Percentiles rank a stretch among this genome's conserved stretches.
These are phyloP conservation scores for Russula olivacea DNA, from an alignment of 768 basidiomycete genomes.

Conservation along the genomic window DNA sequence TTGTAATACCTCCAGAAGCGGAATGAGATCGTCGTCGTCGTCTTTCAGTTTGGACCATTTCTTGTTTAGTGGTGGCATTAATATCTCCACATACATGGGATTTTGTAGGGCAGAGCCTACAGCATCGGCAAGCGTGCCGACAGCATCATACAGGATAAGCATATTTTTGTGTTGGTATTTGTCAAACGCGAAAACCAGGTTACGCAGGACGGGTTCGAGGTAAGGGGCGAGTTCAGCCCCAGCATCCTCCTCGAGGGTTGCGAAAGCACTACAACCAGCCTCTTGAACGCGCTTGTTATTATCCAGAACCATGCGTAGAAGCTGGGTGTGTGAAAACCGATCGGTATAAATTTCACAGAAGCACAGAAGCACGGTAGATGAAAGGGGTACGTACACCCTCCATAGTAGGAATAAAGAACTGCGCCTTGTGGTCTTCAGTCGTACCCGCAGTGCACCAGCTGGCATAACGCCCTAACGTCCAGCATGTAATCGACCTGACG, in stretches of 20 bases:
- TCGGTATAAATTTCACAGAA: constrained; percentile 19
- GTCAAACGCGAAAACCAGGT: constrained; percentile 91
- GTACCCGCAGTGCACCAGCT: constrained; percentile 90
- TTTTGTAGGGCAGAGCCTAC: constrained; percentile 86
- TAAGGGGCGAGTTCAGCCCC: constrained; percentile 85
- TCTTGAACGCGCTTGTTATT: constrained; percentile 99
- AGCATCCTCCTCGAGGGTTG: constrained; percentile 97
- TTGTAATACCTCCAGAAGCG: constrained; percentile 78
- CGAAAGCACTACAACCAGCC: constrained; percentile 97
- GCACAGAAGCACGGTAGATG: constrained; percentile 28
- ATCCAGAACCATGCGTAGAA: constrained; percentile 95
- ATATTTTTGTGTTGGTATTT: constrained; percentile 99
- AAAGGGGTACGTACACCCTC: constrained; percentile 64
- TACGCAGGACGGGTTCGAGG: constrained; percentile 90
- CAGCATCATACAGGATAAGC: constrained; percentile 97
- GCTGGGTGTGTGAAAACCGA: constrained; percentile 41
- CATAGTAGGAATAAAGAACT: constrained; percentile 95
- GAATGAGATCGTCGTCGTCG: constrained; percentile 88
- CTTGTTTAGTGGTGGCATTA: constrained; percentile 91
- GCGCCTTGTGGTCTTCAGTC: constrained; percentile 81
- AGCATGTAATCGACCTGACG: constrained; percentile 96
- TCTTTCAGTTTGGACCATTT: constrained; percentile 90
- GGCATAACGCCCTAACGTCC: constrained; percentile 98
- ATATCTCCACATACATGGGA: constrained; percentile 81
- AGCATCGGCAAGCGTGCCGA: constrained; percentile 95